These are phyloP conservation scores for Kuraishia hungarica DNA, from an alignment of 805 yeast genomes.

Conservation along the genomic window DNA sequence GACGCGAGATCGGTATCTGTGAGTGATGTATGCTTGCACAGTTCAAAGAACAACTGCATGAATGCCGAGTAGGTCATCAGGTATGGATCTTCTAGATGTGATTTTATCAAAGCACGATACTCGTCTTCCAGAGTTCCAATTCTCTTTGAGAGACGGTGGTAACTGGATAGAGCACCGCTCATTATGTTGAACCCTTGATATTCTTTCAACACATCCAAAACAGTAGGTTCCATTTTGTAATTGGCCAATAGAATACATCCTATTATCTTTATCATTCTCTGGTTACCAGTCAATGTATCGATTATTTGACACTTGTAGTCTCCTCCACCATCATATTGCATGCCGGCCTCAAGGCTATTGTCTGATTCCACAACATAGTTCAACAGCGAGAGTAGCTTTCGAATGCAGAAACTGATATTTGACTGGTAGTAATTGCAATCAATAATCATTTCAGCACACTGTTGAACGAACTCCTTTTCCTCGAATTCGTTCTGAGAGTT, in stretches of 20 bases:
- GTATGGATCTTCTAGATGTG: constrained; percentile 14
- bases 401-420: constrained; percentile 34
- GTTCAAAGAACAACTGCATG: constrained; percentile 45
- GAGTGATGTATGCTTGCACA: constrained; percentile 42
- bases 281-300: background rate
- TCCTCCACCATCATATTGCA: constrained; percentile 7
- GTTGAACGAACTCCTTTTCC: constrained; percentile 15
- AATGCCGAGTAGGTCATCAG: constrained; percentile 17
- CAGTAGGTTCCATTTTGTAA: constrained; percentile 14
- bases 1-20: constrained; percentile 28
- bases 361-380: constrained; percentile 21
- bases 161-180: background rate
- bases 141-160: constrained; percentile 13
- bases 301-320: constrained; percentile 12
- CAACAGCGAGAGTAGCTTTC: constrained; percentile 39
- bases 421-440: constrained; percentile 21
- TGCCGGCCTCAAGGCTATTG: constrained; percentile 9
- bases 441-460: constrained; percentile 17
- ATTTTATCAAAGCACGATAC: constrained; percentile 22
- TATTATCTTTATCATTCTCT: constrained; percentile 16
- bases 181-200: constrained; percentile 44
- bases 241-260: constrained; percentile 23
- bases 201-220: constrained; percentile 37
- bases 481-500: constrained; percentile 9
- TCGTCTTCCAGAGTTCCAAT: constrained; percentile 37